Evolutionary conservation across 2,329 filamentous ascomycete genomes (phyloP), one percentile per base, ranked within the genome.

Genomic region (Fusarium nisikadoi): DNA sequence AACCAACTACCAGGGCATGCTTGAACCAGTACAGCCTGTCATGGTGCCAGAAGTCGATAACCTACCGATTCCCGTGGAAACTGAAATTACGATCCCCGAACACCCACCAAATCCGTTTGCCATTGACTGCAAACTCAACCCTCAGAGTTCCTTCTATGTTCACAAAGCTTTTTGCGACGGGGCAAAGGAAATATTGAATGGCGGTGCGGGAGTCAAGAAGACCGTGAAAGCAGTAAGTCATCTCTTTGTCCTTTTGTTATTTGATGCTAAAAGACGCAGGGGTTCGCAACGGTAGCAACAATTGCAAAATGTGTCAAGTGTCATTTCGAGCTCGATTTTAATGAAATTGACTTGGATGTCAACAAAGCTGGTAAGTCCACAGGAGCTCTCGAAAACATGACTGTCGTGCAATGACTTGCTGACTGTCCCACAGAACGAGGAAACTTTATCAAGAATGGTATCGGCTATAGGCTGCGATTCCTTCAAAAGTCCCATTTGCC

Each of bases 151-250:
- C 0, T 89, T 88, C 68, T 84, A 86, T 54, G 79, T 84, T 14
- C 80, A 86, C 41, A 88, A 87, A 60, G 87, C 87, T 3, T 88
- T 89, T 71, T 90, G 88, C 46, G 83, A 85, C 25, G 87, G 87
- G 3, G 87, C 87, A 11, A 84, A 84, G 50, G 86, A 87, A 20
- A 83, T 86, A 3, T 77, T 85, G 33, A 80, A 81, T 39, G 87
- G 87, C 2, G 84, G 83, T 5, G 77, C 83, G 7, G 87, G 87
- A 11, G 82, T 89, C 50, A 86, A 84, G 74, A 86, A 84, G 71
- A 82, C 84, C 7, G 85, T 85, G 73, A 85, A 86, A 66, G 83
- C 86, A 35, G 85, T 87, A 62, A 76, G 83, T 54, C 42, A 27
- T 50, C 38, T 36, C 53, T 19, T 19, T 57, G 23, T 53, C 14